Base-by-base conservation (phyloP, 208 protist species). In the Acanthamoeba healyi region DNA sequence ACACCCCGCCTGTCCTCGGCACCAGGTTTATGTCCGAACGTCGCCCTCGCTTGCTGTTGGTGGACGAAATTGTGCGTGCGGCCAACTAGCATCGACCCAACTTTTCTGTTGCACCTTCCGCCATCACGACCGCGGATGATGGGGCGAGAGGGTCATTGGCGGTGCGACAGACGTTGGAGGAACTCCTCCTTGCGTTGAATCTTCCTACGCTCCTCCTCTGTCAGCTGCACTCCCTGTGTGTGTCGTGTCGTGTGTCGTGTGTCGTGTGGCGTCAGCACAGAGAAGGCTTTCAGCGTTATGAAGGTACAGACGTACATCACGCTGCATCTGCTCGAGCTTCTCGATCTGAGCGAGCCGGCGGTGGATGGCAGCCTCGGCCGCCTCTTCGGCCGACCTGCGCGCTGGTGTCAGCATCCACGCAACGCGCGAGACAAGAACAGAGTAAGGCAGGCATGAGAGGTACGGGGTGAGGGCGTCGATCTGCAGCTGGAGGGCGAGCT, bases 271-370 rank as follows among this genome's bases (percentile, higher is more conserved):
- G 46, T 51, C 49, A 54, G 22, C 14, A 54, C 15, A 54, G 22
- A 22, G 49, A n/a, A 34, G 26, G 56, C n/a, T n/a, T n/a, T n/a
- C n/a, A n/a, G n/a, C n/a, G n/a, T n/a, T n/a, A n/a, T n/a, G n/a
- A n/a, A n/a, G n/a, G n/a, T n/a, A n/a, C n/a, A n/a, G n/a, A 12
- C 70, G 40, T 46, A 79, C 70, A 10, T 40, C 70, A 6, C 32
- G 70, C 70, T 34, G 32, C 38, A 40, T 79, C 32, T 26, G 5
- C 70, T 79, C 70, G 9, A 79, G 36, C 70, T 79, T 79, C 0
- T 79, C 70, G 70, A 79, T 79, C 40, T 79, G 70, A 2, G 36
- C 70, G 36, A 79, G 14, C 7, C 70, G 70, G 40, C 70, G 70
- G 19, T 46, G 70, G 38, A 79, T n/a, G 9, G 40, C 40, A 5